Percentiles rank a stretch among this genome's conserved stretches.
Conservation (phyloP, 306 rosid genomes). For the Canavalia ensiformis region DNA sequence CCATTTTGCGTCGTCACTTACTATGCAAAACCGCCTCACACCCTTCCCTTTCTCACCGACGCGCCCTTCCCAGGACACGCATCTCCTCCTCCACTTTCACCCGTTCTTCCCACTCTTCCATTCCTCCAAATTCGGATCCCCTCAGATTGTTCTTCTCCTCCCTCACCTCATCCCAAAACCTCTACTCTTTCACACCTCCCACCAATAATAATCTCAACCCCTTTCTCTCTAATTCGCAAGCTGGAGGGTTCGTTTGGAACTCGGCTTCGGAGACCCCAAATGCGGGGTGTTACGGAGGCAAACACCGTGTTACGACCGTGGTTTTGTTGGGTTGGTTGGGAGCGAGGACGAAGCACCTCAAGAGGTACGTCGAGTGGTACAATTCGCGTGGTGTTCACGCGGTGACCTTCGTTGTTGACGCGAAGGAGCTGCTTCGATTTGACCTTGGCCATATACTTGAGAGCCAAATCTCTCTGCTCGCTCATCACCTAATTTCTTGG, state of each 20-base stretch:
- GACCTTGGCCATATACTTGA: slow-evolving; percentile 69
- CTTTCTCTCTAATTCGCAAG: slow-evolving; percentile 45
- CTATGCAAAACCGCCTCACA: slow-evolving; percentile 48
- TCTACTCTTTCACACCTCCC: slow-evolving; percentile 35
- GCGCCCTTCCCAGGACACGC: neutral
- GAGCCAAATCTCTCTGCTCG: slow-evolving; percentile 57
- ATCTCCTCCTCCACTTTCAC: slow-evolving; percentile 50
- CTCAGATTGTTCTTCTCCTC: slow-evolving; percentile 55
- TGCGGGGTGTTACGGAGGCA: slow-evolving; percentile 36
- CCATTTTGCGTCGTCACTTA: slow-evolving; percentile 58
- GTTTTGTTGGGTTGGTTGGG: slow-evolving; percentile 95
- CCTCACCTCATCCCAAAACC: slow-evolving; percentile 52
- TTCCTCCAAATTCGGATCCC: slow-evolving; percentile 45
- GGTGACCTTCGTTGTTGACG: slow-evolving; percentile 74
- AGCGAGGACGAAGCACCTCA: slow-evolving; percentile 74
- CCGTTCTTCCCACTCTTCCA: slow-evolving; percentile 52
- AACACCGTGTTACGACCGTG: slow-evolving; percentile 58
- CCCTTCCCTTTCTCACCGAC: slow-evolving; percentile 22
- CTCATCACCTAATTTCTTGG: slow-evolving; percentile 69
- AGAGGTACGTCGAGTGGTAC: slow-evolving; percentile 88
- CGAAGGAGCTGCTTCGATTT: slow-evolving; percentile 62
- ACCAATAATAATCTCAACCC: slow-evolving; percentile 35
- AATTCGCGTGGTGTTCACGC: slow-evolving; percentile 76
- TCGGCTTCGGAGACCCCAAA: slow-evolving; percentile 52
- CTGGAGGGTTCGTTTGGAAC: slow-evolving; percentile 57